Evolutionary conservation across 768 basidiomycete species (phyloP), one percentile per base, ranked within the genome.

Genomic region (Termitomyces sp.): DNA sequence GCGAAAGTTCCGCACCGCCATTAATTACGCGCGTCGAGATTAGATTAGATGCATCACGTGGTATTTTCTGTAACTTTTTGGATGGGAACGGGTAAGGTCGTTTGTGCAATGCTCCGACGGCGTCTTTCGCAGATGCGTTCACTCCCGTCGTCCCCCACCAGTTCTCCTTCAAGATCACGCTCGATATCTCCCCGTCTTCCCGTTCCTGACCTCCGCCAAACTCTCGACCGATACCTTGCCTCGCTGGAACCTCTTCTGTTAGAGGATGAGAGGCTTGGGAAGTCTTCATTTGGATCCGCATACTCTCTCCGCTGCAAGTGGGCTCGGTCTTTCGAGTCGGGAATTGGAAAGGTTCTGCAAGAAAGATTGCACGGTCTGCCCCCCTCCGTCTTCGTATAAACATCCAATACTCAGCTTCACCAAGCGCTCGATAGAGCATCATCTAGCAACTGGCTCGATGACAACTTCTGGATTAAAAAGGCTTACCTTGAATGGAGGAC

Each of bases 371-470:
- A 86, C 63, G 91, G 92, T 91, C 65, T 58, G 81, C 76, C 40
- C 40, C 54, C 60, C 61, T 32, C 32, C 32, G 55, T 53, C 59
- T 63, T 33, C 57, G 60, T 55, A 2, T 42, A 44, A 33, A 57
- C 61, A 16, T 60, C 35, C 63, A 55, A 38, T 63, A 57, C 68
- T 70, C 52, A 67, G 64, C 65, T 67, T 66, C 22, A 67, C 63
- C 54, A 72, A 88, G 94, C 91, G 35, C 81, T 97, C 55, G 94
- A 96, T 75, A 85, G 81, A 65, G 76, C 79, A 1, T 95, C 94
- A 7, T 92, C 94, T 0, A 79, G 88, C 71, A 97, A 96, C 70
- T 98, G 96, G 96, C 83, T 98, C 12, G 85, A 96, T 65, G 95
- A 98, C 71, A 94, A 91, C 59, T 88, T 96, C 66, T 98, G 96